Evolutionary conservation across 2,329 filamentous ascomycete species (phyloP).

Genomic region (Monosporascus sp.): DNA sequence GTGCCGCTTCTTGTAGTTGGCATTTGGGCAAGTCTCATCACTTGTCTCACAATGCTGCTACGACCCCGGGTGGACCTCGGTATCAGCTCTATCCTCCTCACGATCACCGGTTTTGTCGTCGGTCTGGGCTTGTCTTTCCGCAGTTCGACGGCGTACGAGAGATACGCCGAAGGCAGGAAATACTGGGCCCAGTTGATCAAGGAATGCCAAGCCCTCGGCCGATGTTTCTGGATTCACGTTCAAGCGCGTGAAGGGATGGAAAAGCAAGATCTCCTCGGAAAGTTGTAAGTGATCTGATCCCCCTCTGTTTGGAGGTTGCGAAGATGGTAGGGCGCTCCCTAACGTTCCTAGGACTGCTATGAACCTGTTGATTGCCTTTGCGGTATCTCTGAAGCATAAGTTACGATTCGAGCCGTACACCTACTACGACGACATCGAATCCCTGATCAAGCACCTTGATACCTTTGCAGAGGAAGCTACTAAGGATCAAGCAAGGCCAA

Average conservation of each 20-base stretch:
- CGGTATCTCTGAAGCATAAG: slow-evolving; percentile 74
- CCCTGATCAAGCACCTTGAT: slow-evolving; percentile 65
- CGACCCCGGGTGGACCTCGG: slow-evolving; percentile 33
- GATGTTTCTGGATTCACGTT: slow-evolving; percentile 78
- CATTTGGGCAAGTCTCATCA: slow-evolving; percentile 62
- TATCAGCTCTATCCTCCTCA: slow-evolving; percentile 67
- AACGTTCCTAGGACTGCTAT: slow-evolving; percentile 48
- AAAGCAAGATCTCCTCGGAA: slow-evolving; percentile 64
- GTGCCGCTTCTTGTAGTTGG: slow-evolving; percentile 60
- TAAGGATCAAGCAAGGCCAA: slow-evolving; percentile 32
- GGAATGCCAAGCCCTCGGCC: slow-evolving; percentile 62
- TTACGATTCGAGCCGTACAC: slow-evolving; percentile 79
- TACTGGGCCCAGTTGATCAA: slow-evolving; percentile 56
- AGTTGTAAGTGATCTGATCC: slow-evolving; percentile 39
- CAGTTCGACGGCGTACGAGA: slow-evolving; percentile 73
- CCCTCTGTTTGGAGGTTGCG: not conserved
- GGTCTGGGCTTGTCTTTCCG: slow-evolving; percentile 73
- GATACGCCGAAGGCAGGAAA: slow-evolving; percentile 55
- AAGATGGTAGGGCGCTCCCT: not conserved
- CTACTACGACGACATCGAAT: slow-evolving; percentile 67
- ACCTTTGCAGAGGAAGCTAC: slow-evolving; percentile 62
- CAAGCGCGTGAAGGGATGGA: slow-evolving; percentile 51
- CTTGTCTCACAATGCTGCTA: slow-evolving; percentile 44
- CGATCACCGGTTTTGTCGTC: slow-evolving; percentile 80
- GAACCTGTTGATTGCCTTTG: slow-evolving; percentile 73